Conservation (phyloP, 305 asterid species). For the Solanum hybrid region DNA sequence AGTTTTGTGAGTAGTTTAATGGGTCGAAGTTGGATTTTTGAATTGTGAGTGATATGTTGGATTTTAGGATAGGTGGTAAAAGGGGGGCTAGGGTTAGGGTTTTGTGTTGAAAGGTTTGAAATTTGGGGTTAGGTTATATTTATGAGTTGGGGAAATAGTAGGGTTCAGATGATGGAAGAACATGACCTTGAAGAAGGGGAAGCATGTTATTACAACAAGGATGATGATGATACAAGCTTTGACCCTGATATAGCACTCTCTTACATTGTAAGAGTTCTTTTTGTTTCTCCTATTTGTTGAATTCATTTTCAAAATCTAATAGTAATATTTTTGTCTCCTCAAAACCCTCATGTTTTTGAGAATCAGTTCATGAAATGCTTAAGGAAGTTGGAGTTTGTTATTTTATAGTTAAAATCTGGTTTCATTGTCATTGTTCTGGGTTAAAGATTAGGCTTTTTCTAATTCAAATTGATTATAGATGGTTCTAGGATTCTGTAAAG, state of each 20-base stretch:
- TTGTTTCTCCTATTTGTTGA: background rate
- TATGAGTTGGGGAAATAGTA: conserved; percentile 12
- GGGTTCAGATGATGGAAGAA: conserved; percentile 38
- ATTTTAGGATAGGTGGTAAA: conserved; percentile 50
- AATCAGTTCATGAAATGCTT: background rate
- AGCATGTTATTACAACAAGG: conserved; percentile 26
- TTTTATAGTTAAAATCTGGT: background rate
- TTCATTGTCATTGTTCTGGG: background rate
- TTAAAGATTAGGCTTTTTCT: background rate
- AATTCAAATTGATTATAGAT: background rate
- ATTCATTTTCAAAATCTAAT: background rate
- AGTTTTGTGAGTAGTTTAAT: conserved; percentile 26
- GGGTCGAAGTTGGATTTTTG: conserved; percentile 26
- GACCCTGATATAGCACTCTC: conserved; percentile 80
- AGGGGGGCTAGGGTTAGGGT: conserved; percentile 37
- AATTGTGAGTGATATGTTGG: conserved; percentile 51
- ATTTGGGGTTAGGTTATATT: conserved; percentile 19
- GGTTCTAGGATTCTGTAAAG: background rate
- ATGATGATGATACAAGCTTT: conserved; percentile 41
- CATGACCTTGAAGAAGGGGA: conserved; percentile 94
- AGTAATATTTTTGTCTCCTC: background rate
- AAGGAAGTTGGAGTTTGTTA: background rate
- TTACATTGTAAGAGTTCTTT: conserved; percentile 74
- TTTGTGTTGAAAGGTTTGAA: conserved; percentile 21
- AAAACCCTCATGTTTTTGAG: background rate